A percentile compares a stretch with the other conserved stretches of the same genome.
phyloP scores from a whole-genome alignment of 805 yeast genomes.

The Candida jianshihensis region DNA sequence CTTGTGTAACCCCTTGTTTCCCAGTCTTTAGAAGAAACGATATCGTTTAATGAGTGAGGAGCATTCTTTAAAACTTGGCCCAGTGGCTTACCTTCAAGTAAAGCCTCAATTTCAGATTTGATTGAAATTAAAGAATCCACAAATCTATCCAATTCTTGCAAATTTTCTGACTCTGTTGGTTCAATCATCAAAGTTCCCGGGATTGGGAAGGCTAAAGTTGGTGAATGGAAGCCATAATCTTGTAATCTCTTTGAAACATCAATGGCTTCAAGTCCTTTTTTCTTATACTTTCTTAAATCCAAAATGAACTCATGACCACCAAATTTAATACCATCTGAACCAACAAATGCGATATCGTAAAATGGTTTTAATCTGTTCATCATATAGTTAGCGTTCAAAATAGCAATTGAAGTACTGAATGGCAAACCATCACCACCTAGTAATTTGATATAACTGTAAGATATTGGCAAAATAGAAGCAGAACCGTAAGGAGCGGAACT shows the following conservation, averaged over 20 bases:
- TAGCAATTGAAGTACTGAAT: slow-evolving; percentile 82
- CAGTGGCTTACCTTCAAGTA: slow-evolving; percentile 55
- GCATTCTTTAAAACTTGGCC: slow-evolving; percentile 78
- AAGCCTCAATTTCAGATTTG: slow-evolving; percentile 71
- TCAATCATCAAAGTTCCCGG: slow-evolving; percentile 97
- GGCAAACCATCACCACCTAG: slow-evolving; percentile 84
- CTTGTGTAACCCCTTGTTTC: slow-evolving; percentile 79
- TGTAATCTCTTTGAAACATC: slow-evolving; percentile 96
- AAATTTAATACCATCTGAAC: slow-evolving; percentile 51
- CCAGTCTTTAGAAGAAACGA: slow-evolving; percentile 70
- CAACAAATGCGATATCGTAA: slow-evolving; percentile 72
- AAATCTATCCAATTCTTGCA: slow-evolving; percentile 85
- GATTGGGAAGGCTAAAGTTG: slow-evolving; percentile 98
- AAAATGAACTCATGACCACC: slow-evolving; percentile 97
- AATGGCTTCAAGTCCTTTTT: slow-evolving; percentile 80
- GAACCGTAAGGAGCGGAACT: slow-evolving; percentile 95
- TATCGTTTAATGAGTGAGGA: slow-evolving; percentile 84
- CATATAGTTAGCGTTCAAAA: slow-evolving; percentile 95
- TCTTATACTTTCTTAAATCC: slow-evolving; percentile 81
- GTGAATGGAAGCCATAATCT: slow-evolving; percentile 98
- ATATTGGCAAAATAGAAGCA: slow-evolving; percentile 86
- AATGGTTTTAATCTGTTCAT: slow-evolving; percentile 64
- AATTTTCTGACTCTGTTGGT: slow-evolving; percentile 93
- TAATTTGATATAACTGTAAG: slow-evolving; percentile 92
- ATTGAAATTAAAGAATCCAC: slow-evolving; percentile 81